Conservation (phyloP, 805 yeast species). For the Suhomyces xylopsoci region DNA sequence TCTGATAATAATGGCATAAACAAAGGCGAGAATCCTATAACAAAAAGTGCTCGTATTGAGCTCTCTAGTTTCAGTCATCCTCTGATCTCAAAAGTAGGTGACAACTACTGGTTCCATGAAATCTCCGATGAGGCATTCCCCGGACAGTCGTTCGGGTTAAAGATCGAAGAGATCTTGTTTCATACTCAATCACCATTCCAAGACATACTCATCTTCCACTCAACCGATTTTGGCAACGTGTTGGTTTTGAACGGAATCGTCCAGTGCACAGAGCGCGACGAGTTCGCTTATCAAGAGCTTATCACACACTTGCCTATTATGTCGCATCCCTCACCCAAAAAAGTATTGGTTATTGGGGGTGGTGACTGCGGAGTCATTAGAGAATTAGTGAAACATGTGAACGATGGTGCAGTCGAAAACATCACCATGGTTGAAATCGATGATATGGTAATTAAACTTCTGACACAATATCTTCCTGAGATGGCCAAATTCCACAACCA, state of each 20-base stretch:
- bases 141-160: slow-evolving; percentile 77
- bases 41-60: neutral
- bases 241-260: slow-evolving; percentile 85
- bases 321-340: slow-evolving; percentile 71
- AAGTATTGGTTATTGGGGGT: slow-evolving; percentile 87
- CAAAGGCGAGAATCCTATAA: slow-evolving; percentile 1
- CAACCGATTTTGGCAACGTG: slow-evolving; percentile 79
- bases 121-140: slow-evolving; percentile 69
- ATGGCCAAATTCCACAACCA: slow-evolving; percentile 69
- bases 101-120: slow-evolving; percentile 72
- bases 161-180: slow-evolving; percentile 62
- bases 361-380: slow-evolving; percentile 95
- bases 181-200: slow-evolving; percentile 70
- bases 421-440: slow-evolving; percentile 89
- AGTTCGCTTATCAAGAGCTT: slow-evolving; percentile 91
- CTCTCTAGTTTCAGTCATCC: slow-evolving; percentile 25
- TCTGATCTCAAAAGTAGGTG: slow-evolving; percentile 23
- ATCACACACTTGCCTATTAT: slow-evolving; percentile 80
- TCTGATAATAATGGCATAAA: neutral
- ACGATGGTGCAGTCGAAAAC: slow-evolving; percentile 49
- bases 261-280: slow-evolving; percentile 91
- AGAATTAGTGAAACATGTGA: slow-evolving; percentile 73
- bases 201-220: slow-evolving; percentile 76
- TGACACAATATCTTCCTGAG: slow-evolving; percentile 68
- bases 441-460: slow-evolving; percentile 69